Conservation (phyloP, 2,329 filamentous ascomycete genomes). For the Fusarium metavorans region DNA sequence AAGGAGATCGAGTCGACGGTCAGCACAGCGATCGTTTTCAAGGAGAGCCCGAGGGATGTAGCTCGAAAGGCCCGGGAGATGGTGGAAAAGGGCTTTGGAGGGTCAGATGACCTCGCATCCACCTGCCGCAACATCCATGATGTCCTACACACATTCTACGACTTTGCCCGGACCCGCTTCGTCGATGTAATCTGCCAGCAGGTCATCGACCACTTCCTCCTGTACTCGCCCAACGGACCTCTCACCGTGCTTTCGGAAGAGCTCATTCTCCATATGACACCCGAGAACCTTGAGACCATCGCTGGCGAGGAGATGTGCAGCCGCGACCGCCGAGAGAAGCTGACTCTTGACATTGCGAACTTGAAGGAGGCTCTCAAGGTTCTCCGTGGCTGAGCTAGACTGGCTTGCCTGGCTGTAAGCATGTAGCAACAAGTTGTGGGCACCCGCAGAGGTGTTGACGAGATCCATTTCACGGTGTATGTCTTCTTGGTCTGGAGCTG, state of each 20-base stretch:
- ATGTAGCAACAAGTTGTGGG: background rate
- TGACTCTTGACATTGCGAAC: conserved; percentile 60
- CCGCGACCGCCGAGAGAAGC: conserved; percentile 54
- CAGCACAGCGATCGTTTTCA: background rate
- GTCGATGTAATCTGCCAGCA: conserved; percentile 73
- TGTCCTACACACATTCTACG: conserved; percentile 71
- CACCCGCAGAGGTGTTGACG: background rate
- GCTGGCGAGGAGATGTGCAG: conserved; percentile 66
- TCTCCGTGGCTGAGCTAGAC: background rate
- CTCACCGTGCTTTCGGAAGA: conserved; percentile 64
- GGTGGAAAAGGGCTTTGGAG: background rate
- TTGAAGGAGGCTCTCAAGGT: conserved; percentile 53
- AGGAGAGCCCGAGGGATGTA: no score
- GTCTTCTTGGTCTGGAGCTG: background rate
- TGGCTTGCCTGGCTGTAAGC: background rate
- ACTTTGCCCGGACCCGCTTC: conserved; percentile 70
- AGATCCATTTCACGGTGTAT: background rate
- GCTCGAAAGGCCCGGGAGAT: background rate
- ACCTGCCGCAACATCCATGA: conserved; percentile 68
- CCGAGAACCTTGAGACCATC: conserved; percentile 64
- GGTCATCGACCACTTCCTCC: conserved; percentile 65
- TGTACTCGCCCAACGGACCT: conserved; percentile 62
- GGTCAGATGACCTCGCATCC: conserved; percentile 47
- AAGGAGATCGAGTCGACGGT: background rate
- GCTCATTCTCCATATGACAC: conserved; percentile 61